Evolutionary conservation across 75 land plant species (phyloP), one percentile per base, ranked within the genome.

Genomic region (Selaginella tamariscina): DNA sequence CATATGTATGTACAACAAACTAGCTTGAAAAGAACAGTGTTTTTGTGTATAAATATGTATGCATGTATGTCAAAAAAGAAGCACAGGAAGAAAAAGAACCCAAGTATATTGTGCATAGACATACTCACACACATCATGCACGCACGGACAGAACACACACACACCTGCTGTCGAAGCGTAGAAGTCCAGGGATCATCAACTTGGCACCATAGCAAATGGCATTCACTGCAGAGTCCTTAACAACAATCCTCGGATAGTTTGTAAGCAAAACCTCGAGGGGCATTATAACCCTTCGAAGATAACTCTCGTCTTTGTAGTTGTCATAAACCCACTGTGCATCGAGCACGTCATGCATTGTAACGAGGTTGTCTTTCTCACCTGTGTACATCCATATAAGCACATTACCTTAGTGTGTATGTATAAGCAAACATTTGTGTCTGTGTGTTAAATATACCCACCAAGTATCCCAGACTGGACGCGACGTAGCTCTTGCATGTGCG

Each of bases 151-250:
- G n/a, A n/a, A n/a, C n/a, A n/a, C n/a, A n/a, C n/a, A n/a, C n/a
- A n/a, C n/a, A n/a, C n/a, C n/a, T n/a, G n/a, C n/a, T n/a, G 49
- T 92, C 97, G 75, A 86, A 92, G 68, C 97, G 77, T 69, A 92
- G 54, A 33, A 92, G 65, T 62, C 97, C 97, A 0, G 97, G 97
- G 77, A 92, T 88, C 97, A 92, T 92, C 68, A 92, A 69, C 79
- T 92, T 92, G 1, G 97, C 97, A 9, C 97, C 97, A 66, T 92
- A 92, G 30, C 97, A 92, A 33, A 92, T 92, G 1, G 97, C 97
- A 77, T 92, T 92, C 32, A 92, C 97, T 11, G 94, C 85, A 0
- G 90, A 84, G 64, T 92, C 97, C 78, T 92, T 92, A 23, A 92
- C 94, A 28, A 92, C 97, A 31, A 86, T 33, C 30, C 97, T 68